Percentiles rank a stretch among this genome's conserved stretches.
These are phyloP conservation scores for Pseudocohnilembus persalinus DNA, from an alignment of 169 alveolate genomes.

Conservation along the genomic window DNA sequence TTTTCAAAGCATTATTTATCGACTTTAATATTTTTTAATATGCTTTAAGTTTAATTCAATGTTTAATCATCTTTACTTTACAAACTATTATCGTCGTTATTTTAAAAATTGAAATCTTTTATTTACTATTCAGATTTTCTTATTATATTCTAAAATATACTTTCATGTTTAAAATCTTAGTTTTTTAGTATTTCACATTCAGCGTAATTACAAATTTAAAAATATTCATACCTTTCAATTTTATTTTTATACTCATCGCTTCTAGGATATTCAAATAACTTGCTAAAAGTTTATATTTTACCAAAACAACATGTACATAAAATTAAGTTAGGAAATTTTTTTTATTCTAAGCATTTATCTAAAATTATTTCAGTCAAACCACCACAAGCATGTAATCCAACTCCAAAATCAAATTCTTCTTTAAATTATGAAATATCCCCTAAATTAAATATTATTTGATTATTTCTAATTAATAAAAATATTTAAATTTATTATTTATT, in stretches of 20 bases:
- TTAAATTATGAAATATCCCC: background rate
- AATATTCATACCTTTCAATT: too few relatives aligned
- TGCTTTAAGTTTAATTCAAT: too few relatives aligned
- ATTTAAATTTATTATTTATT: too few relatives aligned
- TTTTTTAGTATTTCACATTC: background rate
- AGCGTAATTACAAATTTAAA: background rate
- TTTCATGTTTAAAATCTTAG: background rate
- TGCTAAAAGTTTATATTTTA: background rate
- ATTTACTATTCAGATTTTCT: background rate
- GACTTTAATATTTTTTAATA: background rate
- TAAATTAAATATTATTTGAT: too few relatives aligned
- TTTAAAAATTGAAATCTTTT: too few relatives aligned
- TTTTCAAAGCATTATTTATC: too few relatives aligned
- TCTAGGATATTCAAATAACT: background rate
- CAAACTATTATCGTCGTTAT: too few relatives aligned
- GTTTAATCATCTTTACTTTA: too few relatives aligned
- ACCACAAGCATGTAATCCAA: background rate
- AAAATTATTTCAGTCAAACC: background rate
- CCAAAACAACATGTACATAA: background rate
- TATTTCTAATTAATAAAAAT: too few relatives aligned
- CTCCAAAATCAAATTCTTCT: background rate
- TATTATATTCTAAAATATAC: too few relatives aligned
- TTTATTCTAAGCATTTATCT: background rate
- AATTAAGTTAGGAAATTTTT: background rate
- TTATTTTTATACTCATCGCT: background rate